Evolutionary conservation across 1,284 basidiomycete genomes (phyloP).

Genomic region (Moesziomyces parantarcticus): DNA sequence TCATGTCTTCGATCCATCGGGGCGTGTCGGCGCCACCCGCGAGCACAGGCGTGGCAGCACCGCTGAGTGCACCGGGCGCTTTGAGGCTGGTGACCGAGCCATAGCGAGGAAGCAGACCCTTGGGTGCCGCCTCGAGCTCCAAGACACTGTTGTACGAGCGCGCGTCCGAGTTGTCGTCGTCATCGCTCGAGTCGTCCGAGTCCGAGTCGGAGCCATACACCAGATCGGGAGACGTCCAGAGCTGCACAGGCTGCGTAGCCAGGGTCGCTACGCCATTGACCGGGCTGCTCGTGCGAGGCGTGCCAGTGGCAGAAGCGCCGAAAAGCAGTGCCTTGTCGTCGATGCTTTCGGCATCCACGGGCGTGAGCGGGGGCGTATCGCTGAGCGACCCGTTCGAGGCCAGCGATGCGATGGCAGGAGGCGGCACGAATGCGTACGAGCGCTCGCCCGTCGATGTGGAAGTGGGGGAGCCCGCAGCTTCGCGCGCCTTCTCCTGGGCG

Average conservation of each 20-base stretch:
- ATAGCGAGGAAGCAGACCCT: conserved; percentile 20
- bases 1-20: conserved; percentile 46
- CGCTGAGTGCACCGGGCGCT: conserved; percentile 5
- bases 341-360: conserved; percentile 22
- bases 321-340: conserved; percentile 35
- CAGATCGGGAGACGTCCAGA: conserved; percentile 48
- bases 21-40: conserved; percentile 37
- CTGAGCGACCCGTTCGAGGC: conserved; percentile 6
- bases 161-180: conserved; percentile 24
- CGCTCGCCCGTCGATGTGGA: conserved; percentile 5
- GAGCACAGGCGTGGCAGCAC: conserved; percentile 14
- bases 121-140: conserved; percentile 9
- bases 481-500: conserved; percentile 25
- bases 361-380: conserved; percentile 12
- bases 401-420: conserved; percentile 11
- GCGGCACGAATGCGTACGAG: conserved; percentile 1
- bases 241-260: conserved; percentile 22
- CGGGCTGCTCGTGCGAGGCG: conserved; percentile 25
- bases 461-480: background rate
- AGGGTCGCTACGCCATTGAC: background rate
- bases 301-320: conserved; percentile 8
- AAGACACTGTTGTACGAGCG: conserved; percentile 19
- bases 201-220: conserved; percentile 44
- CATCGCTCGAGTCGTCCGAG: conserved; percentile 3
- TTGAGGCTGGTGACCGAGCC: conserved; percentile 21